Evolutionary conservation across 1,139 yeast species (phyloP), one percentile per base, ranked within the genome.

Genomic region (Taphrina communis): DNA sequence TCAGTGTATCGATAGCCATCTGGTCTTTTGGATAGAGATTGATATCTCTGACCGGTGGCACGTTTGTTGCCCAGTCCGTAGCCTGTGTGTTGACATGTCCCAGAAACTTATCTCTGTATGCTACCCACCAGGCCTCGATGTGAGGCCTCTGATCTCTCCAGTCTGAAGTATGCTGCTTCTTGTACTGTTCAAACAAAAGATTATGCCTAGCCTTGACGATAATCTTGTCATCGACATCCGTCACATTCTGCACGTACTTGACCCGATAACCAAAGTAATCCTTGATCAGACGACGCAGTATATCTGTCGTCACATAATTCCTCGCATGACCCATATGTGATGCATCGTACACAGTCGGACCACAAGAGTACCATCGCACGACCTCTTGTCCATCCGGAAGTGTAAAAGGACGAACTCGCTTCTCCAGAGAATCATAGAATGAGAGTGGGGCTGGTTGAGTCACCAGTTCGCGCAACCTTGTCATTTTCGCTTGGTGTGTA

Each of bases 241-340:
- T 94, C 71, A 94, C 97, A 76, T 94, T 94, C 80, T 95, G 99
- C 66, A 95, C 92, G 78, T 92, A 94, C 66, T 83, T 83, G 61
- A 94, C 84, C 74, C 90, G 86, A 80, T 90, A 94, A 25, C 97
- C 96, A 80, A 95, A 94, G 79, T 91, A 93, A 77, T 93, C 92
- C 77, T 88, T 90, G 73, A 94, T 78, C 63, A 95, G 84, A 74
- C 99, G 84, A 77, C 99, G 86, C 77, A 91, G 89, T 76, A 94
- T 91, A 78, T 95, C 99, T 68, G 91, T 90, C 9, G 97, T 86
- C 65, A 94, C 98, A 77, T 94, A 95, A 80, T 94, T 94, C 78
- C 99, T 63, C 25, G 99, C 99, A 79, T 95, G 99, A n/a, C 99
- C 99, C 97, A 94, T 91, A 77, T 94, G 99, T 66, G 95, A 86